Evolutionary conservation across 2,329 filamentous ascomycete genomes (phyloP).

Genomic region (Botrytis fragariae): DNA sequence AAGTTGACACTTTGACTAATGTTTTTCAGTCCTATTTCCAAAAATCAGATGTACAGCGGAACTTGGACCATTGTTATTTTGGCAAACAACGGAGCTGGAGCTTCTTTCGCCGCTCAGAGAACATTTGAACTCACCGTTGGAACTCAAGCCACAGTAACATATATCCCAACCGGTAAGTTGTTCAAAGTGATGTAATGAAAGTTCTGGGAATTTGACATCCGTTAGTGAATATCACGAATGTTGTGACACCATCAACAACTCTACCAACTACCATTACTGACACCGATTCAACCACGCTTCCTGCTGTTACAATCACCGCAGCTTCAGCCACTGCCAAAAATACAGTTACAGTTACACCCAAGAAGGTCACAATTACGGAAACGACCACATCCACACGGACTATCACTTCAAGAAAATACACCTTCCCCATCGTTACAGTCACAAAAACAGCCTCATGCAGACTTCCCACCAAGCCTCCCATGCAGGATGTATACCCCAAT

Average conservation of each 20-base stretch:
- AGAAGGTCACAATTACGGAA: not conserved
- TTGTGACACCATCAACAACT: constrained; percentile 10
- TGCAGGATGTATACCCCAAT: constrained; percentile 7
- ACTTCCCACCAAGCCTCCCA: not conserved
- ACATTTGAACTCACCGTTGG: constrained; percentile 15
- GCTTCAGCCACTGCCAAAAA: constrained; percentile 5
- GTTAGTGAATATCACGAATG: constrained; percentile 16
- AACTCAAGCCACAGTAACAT: constrained; percentile 9
- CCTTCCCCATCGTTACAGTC: constrained; percentile 1
- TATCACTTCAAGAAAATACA: constrained; percentile 7
- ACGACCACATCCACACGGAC: constrained; percentile 11
- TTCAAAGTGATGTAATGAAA: not conserved
- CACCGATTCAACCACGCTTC: not conserved
- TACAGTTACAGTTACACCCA: constrained; percentile 11
- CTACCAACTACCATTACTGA: not conserved
- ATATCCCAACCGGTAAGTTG: constrained; percentile 11
- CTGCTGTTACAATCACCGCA: not conserved
- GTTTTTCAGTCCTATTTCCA: not conserved
- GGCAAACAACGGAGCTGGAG: constrained; percentile 15
- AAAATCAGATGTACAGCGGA: constrained; percentile 17
- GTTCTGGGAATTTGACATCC: constrained; percentile 1
- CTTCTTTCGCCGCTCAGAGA: constrained; percentile 18
- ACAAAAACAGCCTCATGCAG: constrained; percentile 16
- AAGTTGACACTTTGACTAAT: not conserved
- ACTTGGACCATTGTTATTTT: constrained; percentile 16